These are phyloP conservation scores for Schizophyllum commune DNA, from an alignment of 1,284 basidiomycete species.

Conservation along the genomic window DNA sequence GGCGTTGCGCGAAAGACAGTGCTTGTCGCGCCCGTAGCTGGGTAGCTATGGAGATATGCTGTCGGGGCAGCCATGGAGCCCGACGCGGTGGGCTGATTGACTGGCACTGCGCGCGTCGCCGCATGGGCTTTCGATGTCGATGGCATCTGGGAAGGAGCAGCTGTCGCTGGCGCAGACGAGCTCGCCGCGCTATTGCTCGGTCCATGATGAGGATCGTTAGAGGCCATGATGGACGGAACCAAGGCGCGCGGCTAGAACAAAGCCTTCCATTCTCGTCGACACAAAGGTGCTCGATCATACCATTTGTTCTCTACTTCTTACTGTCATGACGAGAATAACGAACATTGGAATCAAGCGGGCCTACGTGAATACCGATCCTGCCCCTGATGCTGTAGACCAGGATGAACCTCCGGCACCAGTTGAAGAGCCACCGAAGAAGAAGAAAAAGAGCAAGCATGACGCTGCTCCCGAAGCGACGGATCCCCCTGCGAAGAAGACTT, in stretches of 20 bases:
- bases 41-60: background rate
- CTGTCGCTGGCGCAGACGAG: background rate
- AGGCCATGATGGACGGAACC: background rate
- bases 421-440: constrained; percentile 2
- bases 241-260: background rate
- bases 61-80: background rate
- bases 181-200: background rate
- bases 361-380: constrained; percentile 58
- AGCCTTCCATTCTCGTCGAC: background rate
- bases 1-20: background rate
- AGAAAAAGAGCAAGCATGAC: constrained; percentile 22
- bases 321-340: constrained; percentile 63
- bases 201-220: background rate
- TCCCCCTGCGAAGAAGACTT: constrained; percentile 27
- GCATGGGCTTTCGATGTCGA: background rate
- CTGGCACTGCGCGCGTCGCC: too few species aligned
- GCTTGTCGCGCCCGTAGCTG: background rate
- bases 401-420: background rate
- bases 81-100: background rate
- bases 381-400: constrained; percentile 12
- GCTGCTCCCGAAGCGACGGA: constrained; percentile 32
- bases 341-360: constrained; percentile 65
- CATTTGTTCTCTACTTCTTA: background rate
- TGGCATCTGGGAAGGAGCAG: background rate
- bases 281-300: background rate